Conservation (phyloP, 2,329 filamentous ascomycete genomes). For the Microdochium nivale region DNA sequence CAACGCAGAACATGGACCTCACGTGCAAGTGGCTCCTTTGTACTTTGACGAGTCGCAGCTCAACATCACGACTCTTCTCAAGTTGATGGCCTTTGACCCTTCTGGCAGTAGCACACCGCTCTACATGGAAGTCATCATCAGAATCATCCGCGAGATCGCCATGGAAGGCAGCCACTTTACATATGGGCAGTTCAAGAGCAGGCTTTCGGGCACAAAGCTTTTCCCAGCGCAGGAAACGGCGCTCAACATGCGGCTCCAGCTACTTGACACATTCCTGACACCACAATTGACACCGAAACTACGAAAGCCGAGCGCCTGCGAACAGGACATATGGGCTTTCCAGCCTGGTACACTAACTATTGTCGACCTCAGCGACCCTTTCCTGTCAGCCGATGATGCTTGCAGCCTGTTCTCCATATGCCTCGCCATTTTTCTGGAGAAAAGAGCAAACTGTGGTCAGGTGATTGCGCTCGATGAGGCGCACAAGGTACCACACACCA, state of each 20-base stretch:
- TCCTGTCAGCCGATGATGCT: conserved; percentile 55
- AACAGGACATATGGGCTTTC: neutral
- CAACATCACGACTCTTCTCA: conserved; percentile 48
- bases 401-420: conserved; percentile 68
- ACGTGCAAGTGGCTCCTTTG: conserved; percentile 33
- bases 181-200: conserved; percentile 37
- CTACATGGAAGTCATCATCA: conserved; percentile 47
- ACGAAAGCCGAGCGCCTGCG: neutral
- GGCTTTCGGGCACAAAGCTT: conserved; percentile 28
- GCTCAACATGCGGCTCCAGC: conserved; percentile 36
- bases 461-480: conserved; percentile 69
- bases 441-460: conserved; percentile 31
- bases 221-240: conserved; percentile 33
- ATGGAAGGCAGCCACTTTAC: conserved; percentile 35
- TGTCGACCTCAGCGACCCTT: conserved; percentile 66
- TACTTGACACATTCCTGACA: conserved; percentile 54
- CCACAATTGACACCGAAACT: conserved; percentile 38
- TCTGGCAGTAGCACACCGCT: conserved; percentile 33
- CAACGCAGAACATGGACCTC: conserved; percentile 14
- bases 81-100: conserved; percentile 47
- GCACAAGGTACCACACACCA: conserved; percentile 41
- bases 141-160: conserved; percentile 49
- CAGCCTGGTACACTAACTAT: conserved; percentile 49
- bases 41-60: conserved; percentile 42
- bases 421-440: conserved; percentile 55